Percentiles rank a stretch among this genome's conserved stretches.
phyloP scores from a whole-genome alignment of 345 rosid genomes.

The Rhizophora mangle region DNA sequence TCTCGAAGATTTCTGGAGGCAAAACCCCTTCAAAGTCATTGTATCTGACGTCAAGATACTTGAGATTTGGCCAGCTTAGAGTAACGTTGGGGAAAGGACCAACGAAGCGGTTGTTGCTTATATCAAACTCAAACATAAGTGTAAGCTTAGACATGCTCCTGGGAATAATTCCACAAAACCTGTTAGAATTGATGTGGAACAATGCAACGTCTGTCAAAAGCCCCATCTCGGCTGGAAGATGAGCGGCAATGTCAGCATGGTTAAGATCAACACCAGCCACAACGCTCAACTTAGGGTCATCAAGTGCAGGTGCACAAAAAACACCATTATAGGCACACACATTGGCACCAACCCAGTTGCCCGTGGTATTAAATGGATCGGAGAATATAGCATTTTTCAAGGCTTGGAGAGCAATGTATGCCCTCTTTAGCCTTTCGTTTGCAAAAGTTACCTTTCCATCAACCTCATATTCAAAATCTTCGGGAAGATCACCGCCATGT shows the following conservation, averaged over 20 bases:
- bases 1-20: conserved; percentile 50
- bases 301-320: conserved; percentile 62
- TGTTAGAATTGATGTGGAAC: conserved; percentile 68
- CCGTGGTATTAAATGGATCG: conserved; percentile 65
- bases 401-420: conserved; percentile 69
- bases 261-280: conserved; percentile 76
- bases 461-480: conserved; percentile 28
- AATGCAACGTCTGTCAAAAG: conserved; percentile 54
- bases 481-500: conserved; percentile 34
- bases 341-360: conserved; percentile 63
- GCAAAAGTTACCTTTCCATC: conserved; percentile 42
- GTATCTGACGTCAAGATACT: conserved; percentile 58
- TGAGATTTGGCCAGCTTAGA: conserved; percentile 51
- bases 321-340: conserved; percentile 73
- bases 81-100: conserved; percentile 61
- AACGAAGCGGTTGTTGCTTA: conserved; percentile 81
- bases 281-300: conserved; percentile 44
- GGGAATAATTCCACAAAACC: conserved; percentile 82
- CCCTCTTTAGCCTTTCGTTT: conserved; percentile 54
- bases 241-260: conserved; percentile 74
- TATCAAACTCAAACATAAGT: conserved; percentile 70
- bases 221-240: conserved; percentile 68
- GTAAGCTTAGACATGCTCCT: conserved; percentile 42
- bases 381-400: conserved; percentile 73
- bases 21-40: conserved; percentile 72